Evolutionary conservation across 2,329 filamentous ascomycete genomes (phyloP).

Genomic region (Diatrype stigma): DNA sequence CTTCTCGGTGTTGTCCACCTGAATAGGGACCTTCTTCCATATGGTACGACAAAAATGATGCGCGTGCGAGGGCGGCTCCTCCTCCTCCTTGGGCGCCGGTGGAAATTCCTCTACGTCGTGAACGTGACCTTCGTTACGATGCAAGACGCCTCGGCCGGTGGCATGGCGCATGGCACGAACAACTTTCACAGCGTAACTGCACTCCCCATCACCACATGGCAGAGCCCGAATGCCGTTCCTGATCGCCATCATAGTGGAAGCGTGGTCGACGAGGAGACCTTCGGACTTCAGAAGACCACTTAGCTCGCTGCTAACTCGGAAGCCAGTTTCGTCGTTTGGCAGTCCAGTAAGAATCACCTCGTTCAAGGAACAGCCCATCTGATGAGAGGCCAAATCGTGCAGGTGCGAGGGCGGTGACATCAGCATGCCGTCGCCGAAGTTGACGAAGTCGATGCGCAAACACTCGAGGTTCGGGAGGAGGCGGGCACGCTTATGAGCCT

Average conservation of each 20-base stretch:
- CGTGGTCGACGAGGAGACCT: conserved; percentile 45
- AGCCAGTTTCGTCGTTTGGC: conserved; percentile 44
- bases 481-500: conserved; percentile 27
- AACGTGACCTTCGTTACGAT: conserved; percentile 24
- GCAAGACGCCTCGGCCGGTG: conserved; percentile 18
- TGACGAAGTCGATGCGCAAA: conserved; percentile 51
- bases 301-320: conserved; percentile 43
- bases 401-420: conserved; percentile 43
- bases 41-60: conserved; percentile 42
- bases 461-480: conserved; percentile 44
- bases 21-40: conserved; percentile 47
- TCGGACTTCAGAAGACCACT: conserved; percentile 51
- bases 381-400: conserved; percentile 50
- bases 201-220: conserved; percentile 26
- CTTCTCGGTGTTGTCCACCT: conserved; percentile 32
- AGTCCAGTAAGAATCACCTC: conserved; percentile 51
- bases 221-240: conserved; percentile 37
- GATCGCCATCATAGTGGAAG: conserved; percentile 39
- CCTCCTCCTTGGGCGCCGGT: conserved; percentile 37
- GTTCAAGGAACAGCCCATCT: conserved; percentile 49
- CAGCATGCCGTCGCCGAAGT: conserved; percentile 45
- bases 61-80: conserved; percentile 35
- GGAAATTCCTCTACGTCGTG: conserved; percentile 28
- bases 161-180: conserved; percentile 37
- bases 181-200: conserved; percentile 38